Base-by-base conservation (phyloP, 345 rosid genomes). In the Gynandropsis gynandra region DNA sequence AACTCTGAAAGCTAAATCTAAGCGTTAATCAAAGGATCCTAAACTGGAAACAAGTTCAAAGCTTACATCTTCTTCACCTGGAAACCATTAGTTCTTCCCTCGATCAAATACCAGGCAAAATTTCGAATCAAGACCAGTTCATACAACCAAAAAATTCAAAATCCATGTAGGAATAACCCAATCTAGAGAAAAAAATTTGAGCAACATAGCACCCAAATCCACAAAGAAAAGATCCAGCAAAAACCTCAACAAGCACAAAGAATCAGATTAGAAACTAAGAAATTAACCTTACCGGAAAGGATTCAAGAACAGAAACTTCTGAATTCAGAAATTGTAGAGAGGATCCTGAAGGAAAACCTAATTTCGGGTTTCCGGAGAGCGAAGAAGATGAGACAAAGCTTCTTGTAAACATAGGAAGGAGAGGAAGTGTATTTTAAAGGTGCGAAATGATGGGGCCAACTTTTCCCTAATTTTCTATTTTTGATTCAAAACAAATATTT, bases 381-480 rank as follows among this genome's bases (percentile, higher is more conserved):
- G 67, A 56, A 9, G 58, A 50, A 27, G 63, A 56, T 36, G 63
- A 56, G 58, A 39, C 62, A 62, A n/a, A n/a, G 57, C 63, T 50
- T 24, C 58, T 56, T 56, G 29, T 2, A 24, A 5, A 24, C 29
- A 24, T 2, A 24, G 29, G 5, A 2, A 5, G 5, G 5, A 5
- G 29, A 24, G 29, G 5, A 24, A 24, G 5, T 24, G 29, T 24
- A 24, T 24, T 24, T n/a, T 24, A 24, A 24, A 24, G 29, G 29
- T 24, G 29, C 29, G 29, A 24, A 24, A 24, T 5, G 29, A 24
- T 24, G 29, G 2, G 29, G 29, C 29, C 29, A 5, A 24, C 29
- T 24, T 24, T n/a, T n/a, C n/a, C n/a, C n/a, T n/a, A n/a, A n/a
- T n/a, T n/a, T n/a, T n/a, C n/a, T n/a, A n/a, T n/a, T n/a, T n/a